Percentiles rank a stretch among this genome's conserved stretches.
phyloP scores from a whole-genome alignment of 2,329 filamentous ascomycete genomes.

The Epichloe brachyelytri region DNA sequence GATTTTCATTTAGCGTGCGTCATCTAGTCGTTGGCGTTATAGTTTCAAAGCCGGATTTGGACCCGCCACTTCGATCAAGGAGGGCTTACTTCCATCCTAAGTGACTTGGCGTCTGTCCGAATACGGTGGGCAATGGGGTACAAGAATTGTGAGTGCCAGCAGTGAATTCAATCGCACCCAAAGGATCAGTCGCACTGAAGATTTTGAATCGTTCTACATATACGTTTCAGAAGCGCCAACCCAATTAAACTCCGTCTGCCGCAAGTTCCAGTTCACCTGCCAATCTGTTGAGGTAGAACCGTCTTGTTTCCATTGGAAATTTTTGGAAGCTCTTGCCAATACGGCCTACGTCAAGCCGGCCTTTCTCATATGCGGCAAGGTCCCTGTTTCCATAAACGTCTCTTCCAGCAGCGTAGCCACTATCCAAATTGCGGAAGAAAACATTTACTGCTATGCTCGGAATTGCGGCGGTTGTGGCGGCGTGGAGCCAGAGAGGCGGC shows the following conservation, averaged over 20 bases:
- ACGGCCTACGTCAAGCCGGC: conserved; percentile 56
- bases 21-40: too few species aligned
- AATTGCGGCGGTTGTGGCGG: conserved; percentile 44
- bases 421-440: conserved; percentile 64
- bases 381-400: conserved; percentile 87
- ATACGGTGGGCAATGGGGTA: too few species aligned
- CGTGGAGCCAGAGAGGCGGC: conserved; percentile 75
- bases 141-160: too few species aligned
- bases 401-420: conserved; percentile 56
- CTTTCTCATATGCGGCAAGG: conserved; percentile 72
- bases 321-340: conserved; percentile 52
- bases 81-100: too few species aligned
- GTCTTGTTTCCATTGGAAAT: conserved; percentile 51
- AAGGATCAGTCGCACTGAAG: too few species aligned
- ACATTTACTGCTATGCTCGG: conserved; percentile 75
- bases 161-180: too few species aligned
- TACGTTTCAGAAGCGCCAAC: conserved; percentile 10
- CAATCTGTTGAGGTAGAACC: conserved; percentile 63
- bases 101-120: too few species aligned
- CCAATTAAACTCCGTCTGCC: conserved; percentile 7
- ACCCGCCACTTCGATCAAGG: too few species aligned
- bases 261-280: conserved; percentile 47
- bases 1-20: too few species aligned
- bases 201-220: background rate
- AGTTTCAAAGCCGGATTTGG: too few species aligned